These are phyloP conservation scores for Rhizopogon vulgaris DNA, from an alignment of 768 basidiomycete species.

Conservation along the genomic window DNA sequence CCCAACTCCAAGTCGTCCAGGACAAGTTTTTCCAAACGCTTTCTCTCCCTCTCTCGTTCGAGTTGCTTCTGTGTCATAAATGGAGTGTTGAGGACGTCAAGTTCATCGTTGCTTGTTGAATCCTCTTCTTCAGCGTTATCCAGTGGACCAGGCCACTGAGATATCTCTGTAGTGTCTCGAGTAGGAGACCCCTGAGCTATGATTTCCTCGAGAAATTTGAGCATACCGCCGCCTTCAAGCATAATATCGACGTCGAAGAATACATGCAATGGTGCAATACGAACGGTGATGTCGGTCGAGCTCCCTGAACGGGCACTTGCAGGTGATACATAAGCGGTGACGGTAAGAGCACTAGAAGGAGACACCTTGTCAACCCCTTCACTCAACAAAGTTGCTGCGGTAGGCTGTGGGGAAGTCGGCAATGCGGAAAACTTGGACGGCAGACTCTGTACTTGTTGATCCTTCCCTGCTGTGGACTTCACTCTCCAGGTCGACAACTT, in stretches of 20 bases:
- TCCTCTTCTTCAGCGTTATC: slow-evolving; percentile 8
- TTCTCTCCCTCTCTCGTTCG: slow-evolving; percentile 33
- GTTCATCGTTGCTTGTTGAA: slow-evolving; percentile 9
- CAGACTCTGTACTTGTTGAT: slow-evolving; percentile 14
- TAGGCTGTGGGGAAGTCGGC: slow-evolving; percentile 11
- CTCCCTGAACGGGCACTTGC: slow-evolving; percentile 1
- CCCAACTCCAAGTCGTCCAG: slow-evolving; percentile 56
- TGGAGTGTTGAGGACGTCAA: slow-evolving; percentile 16
- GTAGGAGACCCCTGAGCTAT: slow-evolving; percentile 12
- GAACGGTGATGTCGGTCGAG: slow-evolving; percentile 23
- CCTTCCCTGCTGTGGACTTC: slow-evolving; percentile 20
- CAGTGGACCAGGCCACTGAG: not conserved
- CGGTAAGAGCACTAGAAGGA: slow-evolving; percentile 14
- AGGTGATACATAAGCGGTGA: slow-evolving; percentile 5
- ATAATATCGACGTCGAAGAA: slow-evolving; percentile 60
- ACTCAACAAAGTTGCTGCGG: slow-evolving; percentile 13
- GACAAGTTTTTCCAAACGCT: slow-evolving; percentile 42
- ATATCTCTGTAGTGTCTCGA: not conserved
- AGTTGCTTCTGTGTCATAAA: slow-evolving; percentile 9
- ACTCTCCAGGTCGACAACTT: slow-evolving; percentile 62
- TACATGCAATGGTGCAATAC: slow-evolving; percentile 62
- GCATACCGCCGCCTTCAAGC: slow-evolving; percentile 30
- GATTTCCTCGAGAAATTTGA: slow-evolving; percentile 46
- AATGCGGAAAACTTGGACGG: slow-evolving; percentile 11
- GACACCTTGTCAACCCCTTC: slow-evolving; percentile 10